Percentiles rank a stretch among this genome's conserved stretches.
Evolutionary conservation across 805 yeast species (phyloP).

Genomic region (Ogataea corticis): DNA sequence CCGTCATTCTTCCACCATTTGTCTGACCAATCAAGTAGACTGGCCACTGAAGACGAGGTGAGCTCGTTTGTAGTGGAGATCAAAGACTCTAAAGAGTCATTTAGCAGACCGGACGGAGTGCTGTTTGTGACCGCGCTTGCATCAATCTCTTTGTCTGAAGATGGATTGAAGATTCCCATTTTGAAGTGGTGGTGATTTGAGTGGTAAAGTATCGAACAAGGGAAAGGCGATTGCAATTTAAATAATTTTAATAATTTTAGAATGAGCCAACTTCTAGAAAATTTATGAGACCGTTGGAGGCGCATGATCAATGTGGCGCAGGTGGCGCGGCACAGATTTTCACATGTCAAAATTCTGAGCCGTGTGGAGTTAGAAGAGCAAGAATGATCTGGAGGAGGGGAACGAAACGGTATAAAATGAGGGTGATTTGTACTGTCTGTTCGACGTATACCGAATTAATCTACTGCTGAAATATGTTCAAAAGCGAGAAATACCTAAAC

Average conservation of each 20-base stretch:
- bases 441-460: no score
- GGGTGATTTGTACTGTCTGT: no score
- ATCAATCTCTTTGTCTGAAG: slow-evolving; percentile 17
- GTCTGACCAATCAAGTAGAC: slow-evolving; percentile 15
- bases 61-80: slow-evolving; percentile 19
- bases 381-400: slow-evolving; percentile 4
- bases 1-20: slow-evolving; percentile 5
- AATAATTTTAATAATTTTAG: no score
- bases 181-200: neutral
- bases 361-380: slow-evolving; percentile 11
- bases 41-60: slow-evolving; percentile 20
- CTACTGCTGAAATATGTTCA: slow-evolving; percentile 10
- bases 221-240: no score
- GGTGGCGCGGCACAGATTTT: slow-evolving; percentile 2
- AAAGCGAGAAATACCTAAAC: slow-evolving; percentile 19
- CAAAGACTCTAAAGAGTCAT: slow-evolving; percentile 15
- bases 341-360: slow-evolving; percentile 13
- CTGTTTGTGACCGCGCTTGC: neutral
- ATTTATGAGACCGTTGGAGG: neutral
- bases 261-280: slow-evolving; percentile 4
- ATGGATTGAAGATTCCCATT: slow-evolving; percentile 24
- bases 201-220: slow-evolving; percentile 3
- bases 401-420: neutral
- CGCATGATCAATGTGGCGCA: neutral
- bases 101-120: slow-evolving; percentile 5